Evolutionary conservation across 2,329 filamentous ascomycete species (phyloP), one percentile per base, ranked within the genome.

Genomic region (Fusarium circinatum): DNA sequence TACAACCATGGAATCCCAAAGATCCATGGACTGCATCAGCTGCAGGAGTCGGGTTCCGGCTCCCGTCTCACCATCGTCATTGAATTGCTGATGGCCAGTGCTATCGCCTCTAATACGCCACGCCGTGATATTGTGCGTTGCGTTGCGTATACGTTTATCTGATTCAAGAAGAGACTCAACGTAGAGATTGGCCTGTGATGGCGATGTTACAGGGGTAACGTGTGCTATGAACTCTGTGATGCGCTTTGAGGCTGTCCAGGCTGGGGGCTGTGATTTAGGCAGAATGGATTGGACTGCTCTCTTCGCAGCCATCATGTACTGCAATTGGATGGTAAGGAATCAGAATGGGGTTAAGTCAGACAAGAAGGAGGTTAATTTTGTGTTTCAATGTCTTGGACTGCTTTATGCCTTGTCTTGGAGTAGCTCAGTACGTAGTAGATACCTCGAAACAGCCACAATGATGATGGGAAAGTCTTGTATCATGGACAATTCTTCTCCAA

Each of bases 1-100:
- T 5, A 99, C 92, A 0, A 99, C 94, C 85, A 98, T 92, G 15
- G 93, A 92, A 82, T 97, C 90, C 95, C 95, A 98, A 10, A 97
- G 87, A 79, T 95, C 94, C 94, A 98, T 98, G 68, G 97, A 84
- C 84, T 98, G 95, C 91, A 99, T 92, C 41, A 99, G 85, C 84
- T 97, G 94, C 67, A 98, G 83, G 78, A 98, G 83, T 49, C 96
- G 88, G 0, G 92, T 91, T 1, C 96, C 96, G 1, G 96, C 96
- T 11, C 96, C 96, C 41, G 93, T 93, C 86, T 99, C 96, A 17
- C 96, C 96, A 82, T 98, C 96, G 79, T 99, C 96, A 79, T 99
- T 93, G 80, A 92, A 98, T 83, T 99, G 96, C 82, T 98, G 95
- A 76, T 91, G 94, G 28, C 84, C 84, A 58, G 87, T 66, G 83